phyloP scores from a whole-genome alignment of 306 rosid species.

The Chamaecrista fasciculata region DNA sequence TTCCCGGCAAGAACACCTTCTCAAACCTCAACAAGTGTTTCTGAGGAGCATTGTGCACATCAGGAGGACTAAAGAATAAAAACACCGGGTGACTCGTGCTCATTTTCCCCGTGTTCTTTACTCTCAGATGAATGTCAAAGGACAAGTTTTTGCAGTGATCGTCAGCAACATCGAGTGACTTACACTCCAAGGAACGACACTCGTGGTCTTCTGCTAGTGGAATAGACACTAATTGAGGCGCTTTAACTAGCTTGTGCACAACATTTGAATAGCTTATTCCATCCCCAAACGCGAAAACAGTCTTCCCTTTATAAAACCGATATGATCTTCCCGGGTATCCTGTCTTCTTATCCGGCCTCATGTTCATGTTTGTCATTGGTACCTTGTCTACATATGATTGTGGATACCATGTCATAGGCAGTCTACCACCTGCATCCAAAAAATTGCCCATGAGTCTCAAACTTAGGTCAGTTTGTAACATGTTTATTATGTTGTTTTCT shows the following conservation, averaged over 20 bases:
- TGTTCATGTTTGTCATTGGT: constrained; percentile 96
- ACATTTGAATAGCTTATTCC: constrained; percentile 66
- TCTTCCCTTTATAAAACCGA: constrained; percentile 83
- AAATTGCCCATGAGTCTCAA: constrained; percentile 15
- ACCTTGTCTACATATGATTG: constrained; percentile 75
- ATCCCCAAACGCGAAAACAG: constrained; percentile 79
- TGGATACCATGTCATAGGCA: constrained; percentile 99
- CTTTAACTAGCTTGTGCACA: constrained; percentile 57
- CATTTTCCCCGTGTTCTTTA: constrained; percentile 60
- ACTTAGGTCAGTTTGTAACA: too few relatives aligned
- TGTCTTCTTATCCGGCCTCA: constrained; percentile 72
- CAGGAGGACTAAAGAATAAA: constrained; percentile 69
- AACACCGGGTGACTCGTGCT: constrained; percentile 70
- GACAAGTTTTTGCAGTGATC: constrained; percentile 59
- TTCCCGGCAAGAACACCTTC: constrained; percentile 58
- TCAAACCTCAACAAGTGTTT: constrained; percentile 78
- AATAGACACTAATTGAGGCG: constrained; percentile 57
- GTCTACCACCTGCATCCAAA: constrained; percentile 74
- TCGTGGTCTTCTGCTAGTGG: constrained; percentile 62
- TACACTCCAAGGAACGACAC: constrained; percentile 69
- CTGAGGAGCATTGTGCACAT: constrained; percentile 68
- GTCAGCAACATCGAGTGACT: constrained; percentile 60
- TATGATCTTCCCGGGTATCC: constrained; percentile 90
- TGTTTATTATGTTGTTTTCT: too few relatives aligned
- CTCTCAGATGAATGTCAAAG: constrained; percentile 62